Evolutionary conservation across 2,329 filamentous ascomycete species (phyloP).

Genomic region (Aureobasidium sp.): DNA sequence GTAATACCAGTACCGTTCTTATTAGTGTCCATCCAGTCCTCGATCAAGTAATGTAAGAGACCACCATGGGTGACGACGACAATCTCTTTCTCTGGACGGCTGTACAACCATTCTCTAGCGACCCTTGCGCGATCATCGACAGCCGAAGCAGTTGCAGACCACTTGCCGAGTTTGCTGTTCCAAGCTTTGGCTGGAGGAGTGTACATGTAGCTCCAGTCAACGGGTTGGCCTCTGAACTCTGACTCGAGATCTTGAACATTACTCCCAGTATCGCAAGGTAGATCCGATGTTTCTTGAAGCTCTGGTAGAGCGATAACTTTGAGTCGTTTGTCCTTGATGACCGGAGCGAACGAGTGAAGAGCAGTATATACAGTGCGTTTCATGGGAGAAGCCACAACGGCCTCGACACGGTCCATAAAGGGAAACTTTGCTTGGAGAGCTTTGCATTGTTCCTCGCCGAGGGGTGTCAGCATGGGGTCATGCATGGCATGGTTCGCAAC

Average conservation of each 20-base stretch:
- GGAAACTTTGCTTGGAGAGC: constrained; percentile 56
- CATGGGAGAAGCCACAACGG: constrained; percentile 70
- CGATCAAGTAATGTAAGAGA: constrained; percentile 75
- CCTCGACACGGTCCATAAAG: constrained; percentile 54
- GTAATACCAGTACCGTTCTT: constrained; percentile 24
- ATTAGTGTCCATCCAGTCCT: constrained; percentile 62
- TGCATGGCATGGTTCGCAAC: constrained; percentile 59
- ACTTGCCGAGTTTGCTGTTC: constrained; percentile 56
- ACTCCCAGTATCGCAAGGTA: constrained; percentile 70
- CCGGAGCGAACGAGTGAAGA: constrained; percentile 57
- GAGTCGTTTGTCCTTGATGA: constrained; percentile 37
- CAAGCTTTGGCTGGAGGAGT: constrained; percentile 45
- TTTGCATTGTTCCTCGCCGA: constrained; percentile 68
- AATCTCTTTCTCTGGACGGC: constrained; percentile 54
- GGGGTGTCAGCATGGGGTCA: constrained; percentile 70
- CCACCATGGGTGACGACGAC: constrained; percentile 75
- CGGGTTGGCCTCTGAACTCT: constrained; percentile 52
- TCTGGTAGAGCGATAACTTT: constrained; percentile 61
- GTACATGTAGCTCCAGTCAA: constrained; percentile 56
- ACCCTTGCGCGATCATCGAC: constrained; percentile 54
- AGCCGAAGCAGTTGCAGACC: constrained; percentile 39
- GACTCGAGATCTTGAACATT: constrained; percentile 44
- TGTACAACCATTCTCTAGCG: constrained; percentile 50
- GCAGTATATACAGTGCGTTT: constrained; percentile 75
- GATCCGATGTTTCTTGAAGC: constrained; percentile 67